phyloP scores from a whole-genome alignment of 192 early-diverging fungal species.

The Podila minutissima region DNA sequence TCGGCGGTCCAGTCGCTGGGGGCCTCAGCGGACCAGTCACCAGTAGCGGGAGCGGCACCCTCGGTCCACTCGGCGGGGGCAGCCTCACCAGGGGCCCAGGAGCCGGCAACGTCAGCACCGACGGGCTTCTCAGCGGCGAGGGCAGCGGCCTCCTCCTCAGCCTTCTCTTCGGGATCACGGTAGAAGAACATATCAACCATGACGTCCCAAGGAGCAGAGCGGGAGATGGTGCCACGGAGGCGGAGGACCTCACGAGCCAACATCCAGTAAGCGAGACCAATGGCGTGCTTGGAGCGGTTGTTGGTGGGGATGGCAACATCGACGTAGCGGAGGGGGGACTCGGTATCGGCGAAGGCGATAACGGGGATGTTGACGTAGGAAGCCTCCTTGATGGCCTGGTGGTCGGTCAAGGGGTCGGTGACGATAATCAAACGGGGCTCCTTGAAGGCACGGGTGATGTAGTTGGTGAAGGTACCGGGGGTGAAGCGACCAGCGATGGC shows the following conservation, averaged over 20 bases:
- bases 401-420: conserved; percentile 97
- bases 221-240: conserved; percentile 92
- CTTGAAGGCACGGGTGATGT: conserved; percentile 99
- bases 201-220: conserved; percentile 89
- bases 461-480: conserved; percentile 99
- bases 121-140: conserved; percentile 56
- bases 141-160: conserved; percentile 88
- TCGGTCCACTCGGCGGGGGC: conserved; percentile 76
- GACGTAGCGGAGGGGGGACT: conserved; percentile 93
- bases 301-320: conserved; percentile 99
- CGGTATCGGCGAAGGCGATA: conserved; percentile 98
- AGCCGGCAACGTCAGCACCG: conserved; percentile 32
- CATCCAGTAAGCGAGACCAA: conserved; percentile 98
- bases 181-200: conserved; percentile 99
- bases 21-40: conserved; percentile 49
- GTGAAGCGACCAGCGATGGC: conserved; percentile 99
- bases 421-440: conserved; percentile 98
- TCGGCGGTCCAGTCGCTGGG: conserved; percentile 54
- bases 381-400: conserved; percentile 98
- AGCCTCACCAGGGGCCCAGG: conserved; percentile 52
- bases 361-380: conserved; percentile 99
- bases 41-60: conserved; percentile 28
- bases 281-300: conserved; percentile 99
- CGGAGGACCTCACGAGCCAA: conserved; percentile 99
- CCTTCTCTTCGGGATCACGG: conserved; percentile 97